Percentiles rank a stretch among this genome's conserved stretches.
Conservation (phyloP, 371 early-diverging fungal genomes). For the Mucor indicus region DNA sequence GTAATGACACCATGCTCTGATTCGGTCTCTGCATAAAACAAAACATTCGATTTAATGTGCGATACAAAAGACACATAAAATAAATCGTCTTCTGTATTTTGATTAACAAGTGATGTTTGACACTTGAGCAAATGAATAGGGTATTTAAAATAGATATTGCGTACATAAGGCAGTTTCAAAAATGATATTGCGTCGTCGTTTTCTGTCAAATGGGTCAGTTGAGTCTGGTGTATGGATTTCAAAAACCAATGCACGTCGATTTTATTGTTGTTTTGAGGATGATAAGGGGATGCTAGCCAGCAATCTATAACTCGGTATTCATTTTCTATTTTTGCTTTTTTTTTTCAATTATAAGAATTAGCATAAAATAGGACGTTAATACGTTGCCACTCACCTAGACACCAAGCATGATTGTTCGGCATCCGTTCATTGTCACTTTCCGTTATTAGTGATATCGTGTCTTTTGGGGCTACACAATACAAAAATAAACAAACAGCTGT, state of each 20-base stretch:
- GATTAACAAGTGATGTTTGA: not conserved
- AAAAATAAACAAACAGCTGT: not conserved
- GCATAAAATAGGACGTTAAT: not conserved
- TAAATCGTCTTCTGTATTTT: constrained; percentile 1
- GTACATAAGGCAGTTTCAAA: constrained; percentile 36
- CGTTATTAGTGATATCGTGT: constrained; percentile 20
- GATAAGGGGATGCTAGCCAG: constrained; percentile 51
- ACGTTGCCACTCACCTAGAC: constrained; percentile 28
- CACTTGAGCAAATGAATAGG: constrained; percentile 25
- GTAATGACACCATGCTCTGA: constrained; percentile 8
- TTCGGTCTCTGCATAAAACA: constrained; percentile 40
- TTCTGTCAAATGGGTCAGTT: constrained; percentile 39
- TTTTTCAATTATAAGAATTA: no score
- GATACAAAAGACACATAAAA: constrained; percentile 14
- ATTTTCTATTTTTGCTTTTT: constrained; percentile 52
- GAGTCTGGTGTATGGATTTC: constrained; percentile 34
- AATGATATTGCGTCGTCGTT: constrained; percentile 27
- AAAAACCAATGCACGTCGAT: constrained; percentile 46
- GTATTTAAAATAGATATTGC: constrained; percentile 32
- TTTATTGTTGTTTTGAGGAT: constrained; percentile 29
- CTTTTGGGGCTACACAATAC: constrained; percentile 29
- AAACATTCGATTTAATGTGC: constrained; percentile 14
- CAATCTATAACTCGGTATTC: constrained; percentile 63
- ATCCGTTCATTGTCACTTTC: constrained; percentile 18
- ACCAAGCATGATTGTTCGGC: constrained; percentile 60